Percentiles rank a stretch among this genome's conserved stretches.
Evolutionary conservation across 257 asterid species (phyloP).

Genomic region (Lycium ferocissimum): DNA sequence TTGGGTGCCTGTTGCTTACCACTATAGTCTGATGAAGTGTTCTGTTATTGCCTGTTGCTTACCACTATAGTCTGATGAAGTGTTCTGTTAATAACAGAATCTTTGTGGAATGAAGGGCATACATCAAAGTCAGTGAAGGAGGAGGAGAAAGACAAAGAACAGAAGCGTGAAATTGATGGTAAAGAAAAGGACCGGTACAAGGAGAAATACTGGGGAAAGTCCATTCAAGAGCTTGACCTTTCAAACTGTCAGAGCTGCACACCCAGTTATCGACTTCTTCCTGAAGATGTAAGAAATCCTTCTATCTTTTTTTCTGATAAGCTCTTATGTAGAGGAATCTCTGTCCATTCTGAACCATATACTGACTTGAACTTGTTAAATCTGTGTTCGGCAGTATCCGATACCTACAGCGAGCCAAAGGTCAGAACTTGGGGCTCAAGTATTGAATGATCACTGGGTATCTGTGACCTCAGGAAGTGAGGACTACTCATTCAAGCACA

Average conservation of each 20-base stretch:
- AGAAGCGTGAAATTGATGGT: constrained; percentile 62
- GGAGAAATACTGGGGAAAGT: constrained; percentile 58
- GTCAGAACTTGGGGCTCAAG: constrained; percentile 77
- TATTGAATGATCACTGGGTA: constrained; percentile 79
- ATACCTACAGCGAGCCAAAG: constrained; percentile 76
- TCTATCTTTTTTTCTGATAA: neutral
- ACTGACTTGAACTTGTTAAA: constrained; percentile 7
- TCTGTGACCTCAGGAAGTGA: constrained; percentile 64
- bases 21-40: constrained; percentile 24
- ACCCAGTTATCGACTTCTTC: constrained; percentile 62
- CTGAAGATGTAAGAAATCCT: constrained; percentile 46
- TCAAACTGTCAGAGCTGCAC: constrained; percentile 46
- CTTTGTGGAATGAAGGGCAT: constrained; percentile 71
- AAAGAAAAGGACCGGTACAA: constrained; percentile 68
- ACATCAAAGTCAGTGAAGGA: constrained; percentile 59
- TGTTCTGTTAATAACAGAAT: constrained; percentile 47
- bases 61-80: constrained; percentile 27
- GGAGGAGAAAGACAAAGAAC: constrained; percentile 72
- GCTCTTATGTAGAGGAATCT: constrained; percentile 6
- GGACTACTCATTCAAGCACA: constrained; percentile 57
- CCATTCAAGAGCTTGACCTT: constrained; percentile 45
- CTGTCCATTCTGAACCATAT: neutral
- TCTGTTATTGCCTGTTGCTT: constrained; percentile 34
- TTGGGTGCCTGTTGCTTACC: constrained; percentile 39
- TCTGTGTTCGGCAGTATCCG: constrained; percentile 61